Evolutionary conservation across 2,329 filamentous ascomycete genomes (phyloP).

Genomic region (Fonsecaea pugnacius): DNA sequence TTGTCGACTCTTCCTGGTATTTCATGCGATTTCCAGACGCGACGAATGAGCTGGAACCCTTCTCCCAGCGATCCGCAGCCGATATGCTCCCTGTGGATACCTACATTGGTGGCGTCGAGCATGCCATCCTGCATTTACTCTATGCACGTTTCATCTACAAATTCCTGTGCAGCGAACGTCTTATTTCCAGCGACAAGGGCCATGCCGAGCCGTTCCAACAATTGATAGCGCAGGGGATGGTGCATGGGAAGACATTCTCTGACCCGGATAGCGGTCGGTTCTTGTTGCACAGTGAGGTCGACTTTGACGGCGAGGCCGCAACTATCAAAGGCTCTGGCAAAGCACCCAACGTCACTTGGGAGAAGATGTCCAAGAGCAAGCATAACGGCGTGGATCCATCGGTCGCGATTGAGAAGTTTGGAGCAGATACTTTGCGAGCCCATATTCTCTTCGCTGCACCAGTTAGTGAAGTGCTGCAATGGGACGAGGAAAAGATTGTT

Average conservation of each 20-base stretch:
- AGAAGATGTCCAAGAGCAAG: slow-evolving; percentile 97
- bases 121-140: slow-evolving; percentile 85
- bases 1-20: slow-evolving; percentile 95
- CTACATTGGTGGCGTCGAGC: slow-evolving; percentile 89
- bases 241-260: slow-evolving; percentile 81
- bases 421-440: slow-evolving; percentile 80
- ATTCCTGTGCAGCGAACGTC: slow-evolving; percentile 65
- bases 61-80: slow-evolving; percentile 64
- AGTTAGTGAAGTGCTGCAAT: slow-evolving; percentile 80
- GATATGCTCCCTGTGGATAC: slow-evolving; percentile 74
- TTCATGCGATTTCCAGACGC: slow-evolving; percentile 79
- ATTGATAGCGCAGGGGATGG: slow-evolving; percentile 91
- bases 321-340: slow-evolving; percentile 66
- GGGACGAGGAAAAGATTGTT: slow-evolving; percentile 81
- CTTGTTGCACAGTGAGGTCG: slow-evolving; percentile 73
- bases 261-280: slow-evolving; percentile 77
- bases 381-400: slow-evolving; percentile 87
- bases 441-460: slow-evolving; percentile 90
- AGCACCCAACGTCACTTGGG: slow-evolving; percentile 67
- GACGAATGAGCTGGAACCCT: slow-evolving; percentile 64
- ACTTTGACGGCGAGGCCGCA: slow-evolving; percentile 59
- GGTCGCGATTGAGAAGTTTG: slow-evolving; percentile 71
- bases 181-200: slow-evolving; percentile 45
- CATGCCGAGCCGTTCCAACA: slow-evolving; percentile 75
- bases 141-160: slow-evolving; percentile 92